Conservation (phyloP, 2,329 filamentous ascomycete species). For the Mollisiaceae sp. region DNA sequence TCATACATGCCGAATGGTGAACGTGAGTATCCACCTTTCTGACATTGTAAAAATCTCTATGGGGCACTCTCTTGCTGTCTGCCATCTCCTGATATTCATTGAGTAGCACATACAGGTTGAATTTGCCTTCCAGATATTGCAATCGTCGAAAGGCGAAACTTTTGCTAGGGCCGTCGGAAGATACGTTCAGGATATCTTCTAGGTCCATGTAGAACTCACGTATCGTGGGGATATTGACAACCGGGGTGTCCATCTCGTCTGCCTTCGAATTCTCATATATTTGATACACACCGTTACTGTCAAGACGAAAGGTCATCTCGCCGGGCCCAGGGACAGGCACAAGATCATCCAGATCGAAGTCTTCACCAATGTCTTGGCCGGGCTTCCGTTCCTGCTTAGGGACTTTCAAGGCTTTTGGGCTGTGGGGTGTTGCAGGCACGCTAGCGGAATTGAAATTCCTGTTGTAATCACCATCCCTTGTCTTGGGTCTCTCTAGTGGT, state of each 20-base stretch:
- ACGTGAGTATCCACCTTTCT: constrained; percentile 99
- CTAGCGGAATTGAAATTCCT: constrained; percentile 28
- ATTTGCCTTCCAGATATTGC: constrained; percentile 96
- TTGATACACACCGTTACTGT: constrained; percentile 87
- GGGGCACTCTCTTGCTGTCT: constrained; percentile 95
- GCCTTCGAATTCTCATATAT: constrained; percentile 77
- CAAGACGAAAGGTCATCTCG: constrained; percentile 75
- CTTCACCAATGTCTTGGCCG: constrained; percentile 87
- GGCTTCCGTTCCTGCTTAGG: constrained; percentile 74
- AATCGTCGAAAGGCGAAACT: constrained; percentile 95
- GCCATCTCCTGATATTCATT: constrained; percentile 99
- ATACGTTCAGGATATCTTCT: constrained; percentile 84
- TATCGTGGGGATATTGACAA: constrained; percentile 86
- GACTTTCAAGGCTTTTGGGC: constrained; percentile 48
- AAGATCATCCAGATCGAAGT: constrained; percentile 83
- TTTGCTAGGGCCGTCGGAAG: constrained; percentile 93
- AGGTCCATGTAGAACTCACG: constrained; percentile 96
- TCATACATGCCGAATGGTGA: constrained; percentile 99
- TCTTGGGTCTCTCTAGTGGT: constrained; percentile 39
- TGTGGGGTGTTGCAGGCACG: constrained; percentile 43
- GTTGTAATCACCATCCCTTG: constrained; percentile 29
- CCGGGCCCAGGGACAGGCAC: constrained; percentile 74
- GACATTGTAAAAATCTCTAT: constrained; percentile 99
- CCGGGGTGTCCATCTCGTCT: constrained; percentile 67
- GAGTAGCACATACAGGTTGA: constrained; percentile 88